Conservation (phyloP, 768 basidiomycete genomes). For the Mycena galericulata region DNA sequence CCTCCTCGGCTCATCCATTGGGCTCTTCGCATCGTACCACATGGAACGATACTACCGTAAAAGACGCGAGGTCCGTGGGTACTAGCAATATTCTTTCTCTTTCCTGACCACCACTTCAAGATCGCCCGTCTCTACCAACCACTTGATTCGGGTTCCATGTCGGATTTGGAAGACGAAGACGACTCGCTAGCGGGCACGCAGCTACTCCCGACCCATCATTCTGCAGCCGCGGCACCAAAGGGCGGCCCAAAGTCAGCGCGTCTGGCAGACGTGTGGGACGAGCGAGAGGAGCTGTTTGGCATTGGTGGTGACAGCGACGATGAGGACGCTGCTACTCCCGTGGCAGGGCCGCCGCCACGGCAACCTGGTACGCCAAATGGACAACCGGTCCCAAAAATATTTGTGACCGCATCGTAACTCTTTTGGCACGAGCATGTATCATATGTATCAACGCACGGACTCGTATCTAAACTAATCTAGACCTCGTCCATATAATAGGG, state of each 20-base stretch:
- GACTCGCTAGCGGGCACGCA: slow-evolving; percentile 60
- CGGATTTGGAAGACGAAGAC: slow-evolving; percentile 69
- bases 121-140: slow-evolving; percentile 86
- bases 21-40: slow-evolving; percentile 74
- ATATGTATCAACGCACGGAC: slow-evolving; percentile 27
- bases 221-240: slow-evolving; percentile 40
- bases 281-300: slow-evolving; percentile 80
- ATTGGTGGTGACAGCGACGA: slow-evolving; percentile 74
- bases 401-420: slow-evolving; percentile 20
- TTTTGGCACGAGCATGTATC: slow-evolving; percentile 18
- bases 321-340: slow-evolving; percentile 51
- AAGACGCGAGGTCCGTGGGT: slow-evolving; percentile 73
- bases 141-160: slow-evolving; percentile 61
- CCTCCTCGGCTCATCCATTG: slow-evolving; percentile 76
- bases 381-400: slow-evolving; percentile 39
- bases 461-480: slow-evolving; percentile 26
- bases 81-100: not conserved
- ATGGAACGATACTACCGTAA: slow-evolving; percentile 82
- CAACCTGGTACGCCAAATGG: slow-evolving; percentile 28
- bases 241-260: slow-evolving; percentile 48
- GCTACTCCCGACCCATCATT: slow-evolving; percentile 65
- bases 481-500: slow-evolving; percentile 19
- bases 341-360: slow-evolving; percentile 38
- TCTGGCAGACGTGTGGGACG: slow-evolving; percentile 80
- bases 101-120: slow-evolving; percentile 47